These are phyloP conservation scores for Volvox carteri DNA, from an alignment of 163 green algal species.

Conservation along the genomic window DNA sequence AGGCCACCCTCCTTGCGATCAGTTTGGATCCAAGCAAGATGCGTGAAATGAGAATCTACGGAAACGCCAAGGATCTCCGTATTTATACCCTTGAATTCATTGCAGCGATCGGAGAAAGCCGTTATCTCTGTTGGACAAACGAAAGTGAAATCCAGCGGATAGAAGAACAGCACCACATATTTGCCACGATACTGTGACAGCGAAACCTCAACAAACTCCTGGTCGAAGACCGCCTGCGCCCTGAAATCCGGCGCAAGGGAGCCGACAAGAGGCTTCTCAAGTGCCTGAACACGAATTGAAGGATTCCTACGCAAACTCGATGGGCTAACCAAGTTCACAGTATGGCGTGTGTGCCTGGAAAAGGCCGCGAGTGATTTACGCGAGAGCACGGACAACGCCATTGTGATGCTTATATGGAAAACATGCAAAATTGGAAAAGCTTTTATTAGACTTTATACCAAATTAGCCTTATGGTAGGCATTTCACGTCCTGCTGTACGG, in stretches of 20 bases:
- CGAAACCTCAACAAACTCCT: conserved; percentile 92
- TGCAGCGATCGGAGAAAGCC: conserved; percentile 95
- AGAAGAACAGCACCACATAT: conserved; percentile 86
- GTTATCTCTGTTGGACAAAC: conserved; percentile 88
- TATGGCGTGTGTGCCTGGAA: background rate
- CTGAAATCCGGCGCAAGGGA: conserved; percentile 89
- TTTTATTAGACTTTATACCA: no score
- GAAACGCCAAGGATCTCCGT: conserved; percentile 95
- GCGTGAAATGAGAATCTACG: conserved; percentile 96
- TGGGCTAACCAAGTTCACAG: background rate
- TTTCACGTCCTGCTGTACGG: no score
- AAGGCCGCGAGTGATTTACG: background rate
- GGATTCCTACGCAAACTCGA: conserved; percentile 31
- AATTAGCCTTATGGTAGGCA: no score
- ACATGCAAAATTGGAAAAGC: no score
- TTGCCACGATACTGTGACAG: conserved; percentile 89
- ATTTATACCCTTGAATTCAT: conserved; percentile 93
- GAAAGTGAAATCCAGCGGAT: conserved; percentile 96
- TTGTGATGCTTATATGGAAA: background rate
- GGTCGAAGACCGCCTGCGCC: conserved; percentile 87
- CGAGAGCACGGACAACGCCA: conserved; percentile 17
- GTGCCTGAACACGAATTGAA: conserved; percentile 31
- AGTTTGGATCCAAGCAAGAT: conserved; percentile 97
- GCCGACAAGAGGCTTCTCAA: conserved; percentile 77
- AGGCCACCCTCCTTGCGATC: conserved; percentile 91